phyloP scores from a whole-genome alignment of 352 stramenopile species.

The Phytophthora pistaciae region DNA sequence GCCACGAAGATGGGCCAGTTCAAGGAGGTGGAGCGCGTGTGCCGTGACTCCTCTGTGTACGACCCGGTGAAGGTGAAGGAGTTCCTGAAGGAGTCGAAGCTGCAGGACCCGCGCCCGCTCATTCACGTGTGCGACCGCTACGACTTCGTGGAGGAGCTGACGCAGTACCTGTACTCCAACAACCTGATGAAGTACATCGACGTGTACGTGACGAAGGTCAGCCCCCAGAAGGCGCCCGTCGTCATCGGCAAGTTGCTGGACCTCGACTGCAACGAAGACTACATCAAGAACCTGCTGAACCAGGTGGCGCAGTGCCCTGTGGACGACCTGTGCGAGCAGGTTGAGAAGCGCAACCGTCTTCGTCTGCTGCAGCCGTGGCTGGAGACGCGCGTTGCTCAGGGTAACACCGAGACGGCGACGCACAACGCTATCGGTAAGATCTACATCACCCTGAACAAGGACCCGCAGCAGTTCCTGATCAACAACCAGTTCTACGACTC shows the following conservation, averaged over 20 bases:
- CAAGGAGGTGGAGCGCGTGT: constrained; percentile 99
- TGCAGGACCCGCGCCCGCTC: constrained; percentile 98
- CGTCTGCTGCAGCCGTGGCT: constrained; percentile 99
- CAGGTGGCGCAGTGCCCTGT: constrained; percentile 95
- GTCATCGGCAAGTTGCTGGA: constrained; percentile 99
- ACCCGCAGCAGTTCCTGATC: constrained; percentile 98
- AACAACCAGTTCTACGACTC: constrained; percentile 99
- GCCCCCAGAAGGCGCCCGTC: constrained; percentile 97
- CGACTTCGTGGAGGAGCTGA: constrained; percentile 99
- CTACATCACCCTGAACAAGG: constrained; percentile 99
- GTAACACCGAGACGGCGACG: constrained; percentile 98
- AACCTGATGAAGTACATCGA: constrained; percentile 99
- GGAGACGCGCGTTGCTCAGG: constrained; percentile 98
- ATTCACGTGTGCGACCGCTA: constrained; percentile 99
- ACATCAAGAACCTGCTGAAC: constrained; percentile 99
- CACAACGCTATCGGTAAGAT: constrained; percentile 99
- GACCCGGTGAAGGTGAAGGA: constrained; percentile 99
- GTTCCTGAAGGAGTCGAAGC: constrained; percentile 99
- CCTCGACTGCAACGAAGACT: constrained; percentile 99
- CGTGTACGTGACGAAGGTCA: constrained; percentile 98
- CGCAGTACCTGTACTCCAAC: constrained; percentile 99
- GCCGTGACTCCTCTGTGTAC: constrained; percentile 99
- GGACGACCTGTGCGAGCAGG: constrained; percentile 98
- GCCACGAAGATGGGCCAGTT: constrained; percentile 99
- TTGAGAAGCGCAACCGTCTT: constrained; percentile 99